A percentile compares a stretch with the other conserved stretches of the same genome.
Evolutionary conservation across 1,284 basidiomycete genomes (phyloP).

Genomic region (Malassezia obtusa): DNA sequence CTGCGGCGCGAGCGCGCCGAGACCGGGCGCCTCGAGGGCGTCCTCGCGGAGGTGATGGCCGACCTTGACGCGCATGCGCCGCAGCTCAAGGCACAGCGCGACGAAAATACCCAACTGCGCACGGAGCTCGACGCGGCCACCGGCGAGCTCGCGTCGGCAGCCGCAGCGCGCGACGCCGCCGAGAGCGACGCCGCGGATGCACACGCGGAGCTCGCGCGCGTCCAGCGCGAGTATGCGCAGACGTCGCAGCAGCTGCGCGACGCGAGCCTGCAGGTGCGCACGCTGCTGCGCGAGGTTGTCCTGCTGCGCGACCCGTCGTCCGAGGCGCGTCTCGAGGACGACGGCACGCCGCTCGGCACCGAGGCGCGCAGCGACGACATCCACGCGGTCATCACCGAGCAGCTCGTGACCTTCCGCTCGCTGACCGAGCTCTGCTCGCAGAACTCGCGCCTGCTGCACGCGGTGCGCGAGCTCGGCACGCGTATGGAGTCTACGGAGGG

Average conservation of each 20-base stretch:
- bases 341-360: conserved; percentile 30
- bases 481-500: conserved; percentile 48
- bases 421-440: conserved; percentile 73
- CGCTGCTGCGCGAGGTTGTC: conserved; percentile 66
- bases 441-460: conserved; percentile 75
- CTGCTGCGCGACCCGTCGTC: conserved; percentile 71
- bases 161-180: conserved; percentile 25
- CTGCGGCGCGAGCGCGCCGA: conserved; percentile 59
- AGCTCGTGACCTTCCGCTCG: conserved; percentile 77
- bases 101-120: conserved; percentile 35
- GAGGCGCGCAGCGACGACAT: conserved; percentile 24
- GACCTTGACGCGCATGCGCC: conserved; percentile 41
- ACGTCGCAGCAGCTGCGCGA: conserved; percentile 63
- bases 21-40: conserved; percentile 27
- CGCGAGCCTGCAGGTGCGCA: conserved; percentile 73
- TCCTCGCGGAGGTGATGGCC: conserved; percentile 39
- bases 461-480: conserved; percentile 59
- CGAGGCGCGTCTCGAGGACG: conserved; percentile 61
- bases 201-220: conserved; percentile 54
- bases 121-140: conserved; percentile 29
- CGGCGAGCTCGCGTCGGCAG: conserved; percentile 22
- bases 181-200: conserved; percentile 49
- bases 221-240: conserved; percentile 60
- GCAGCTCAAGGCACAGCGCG: conserved; percentile 39
- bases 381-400: conserved; percentile 67